A percentile compares a stretch with the other conserved stretches of the same genome.
These are phyloP conservation scores for Hibiscus tridactylites DNA, from an alignment of 345 rosid species.

Conservation along the genomic window DNA sequence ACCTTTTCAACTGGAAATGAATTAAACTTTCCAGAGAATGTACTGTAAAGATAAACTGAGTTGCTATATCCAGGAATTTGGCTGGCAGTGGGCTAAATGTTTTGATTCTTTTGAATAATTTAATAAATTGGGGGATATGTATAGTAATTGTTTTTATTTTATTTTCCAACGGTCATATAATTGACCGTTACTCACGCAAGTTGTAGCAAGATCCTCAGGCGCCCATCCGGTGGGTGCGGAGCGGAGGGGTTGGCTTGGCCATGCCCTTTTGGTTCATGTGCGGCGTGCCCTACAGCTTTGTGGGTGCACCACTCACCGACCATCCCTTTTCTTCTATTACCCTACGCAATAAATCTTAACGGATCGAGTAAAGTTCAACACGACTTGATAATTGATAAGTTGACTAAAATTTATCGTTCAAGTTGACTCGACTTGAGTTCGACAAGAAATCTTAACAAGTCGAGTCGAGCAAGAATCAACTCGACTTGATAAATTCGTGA, in stretches of 20 bases:
- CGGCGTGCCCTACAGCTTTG: slow-evolving; percentile 12
- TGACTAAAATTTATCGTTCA: too few species aligned
- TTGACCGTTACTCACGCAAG: slow-evolving; percentile 31
- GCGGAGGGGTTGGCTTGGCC: too few species aligned
- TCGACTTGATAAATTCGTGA: too few species aligned
- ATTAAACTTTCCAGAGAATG: neutral
- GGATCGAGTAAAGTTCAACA: too few species aligned
- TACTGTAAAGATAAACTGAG: neutral
- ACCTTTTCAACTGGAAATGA: neutral
- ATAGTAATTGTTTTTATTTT: neutral
- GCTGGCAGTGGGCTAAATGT: neutral
- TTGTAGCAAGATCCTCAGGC: slow-evolving; percentile 9
- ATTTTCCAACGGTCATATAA: slow-evolving; percentile 31
- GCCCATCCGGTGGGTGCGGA: slow-evolving; percentile 3
- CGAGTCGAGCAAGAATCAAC: too few species aligned
- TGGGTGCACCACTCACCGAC: slow-evolving; percentile 16
- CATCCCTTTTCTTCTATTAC: neutral
- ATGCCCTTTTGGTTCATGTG: neutral
- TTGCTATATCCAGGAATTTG: neutral
- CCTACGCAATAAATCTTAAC: too few species aligned
- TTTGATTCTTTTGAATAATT: neutral
- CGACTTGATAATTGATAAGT: too few species aligned
- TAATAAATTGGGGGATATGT: neutral
- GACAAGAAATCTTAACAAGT: too few species aligned
- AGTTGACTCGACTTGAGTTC: too few species aligned